Conservation (phyloP, 306 rosid species). For the Calophaca sinica region DNA sequence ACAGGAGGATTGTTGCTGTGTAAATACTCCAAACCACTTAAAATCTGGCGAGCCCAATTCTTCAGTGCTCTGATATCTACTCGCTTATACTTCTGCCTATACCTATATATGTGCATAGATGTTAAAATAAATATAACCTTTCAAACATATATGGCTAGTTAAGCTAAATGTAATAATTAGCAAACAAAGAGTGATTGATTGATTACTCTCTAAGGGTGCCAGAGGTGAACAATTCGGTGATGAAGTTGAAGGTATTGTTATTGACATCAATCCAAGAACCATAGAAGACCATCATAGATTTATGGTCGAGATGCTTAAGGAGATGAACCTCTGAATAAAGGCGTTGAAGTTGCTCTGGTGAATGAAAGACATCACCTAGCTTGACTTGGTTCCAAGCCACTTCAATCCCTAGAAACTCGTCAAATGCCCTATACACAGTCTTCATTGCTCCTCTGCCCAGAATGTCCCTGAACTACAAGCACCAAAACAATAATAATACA, state of each 20-base stretch:
- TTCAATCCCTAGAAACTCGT: conserved; percentile 76
- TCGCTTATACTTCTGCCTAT: conserved; percentile 63
- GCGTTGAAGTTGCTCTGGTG: conserved; percentile 76
- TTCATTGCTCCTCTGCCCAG: conserved; percentile 94
- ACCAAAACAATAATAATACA: conserved; percentile 18
- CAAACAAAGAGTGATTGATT: conserved; percentile 3
- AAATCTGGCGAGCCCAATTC: conserved; percentile 82
- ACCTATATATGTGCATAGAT: conserved; percentile 52
- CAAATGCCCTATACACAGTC: conserved; percentile 81
- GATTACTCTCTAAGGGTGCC: conserved; percentile 91
- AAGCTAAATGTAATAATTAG: neutral
- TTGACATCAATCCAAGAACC: conserved; percentile 75
- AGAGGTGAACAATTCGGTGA: conserved; percentile 93
- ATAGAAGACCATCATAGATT: conserved; percentile 75
- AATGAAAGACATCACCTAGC: conserved; percentile 72
- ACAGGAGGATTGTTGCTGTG: conserved; percentile 81
- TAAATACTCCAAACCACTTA: conserved; percentile 72
- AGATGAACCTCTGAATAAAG: conserved; percentile 93
- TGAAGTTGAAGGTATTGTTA: conserved; percentile 80
- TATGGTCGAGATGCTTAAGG: conserved; percentile 80
- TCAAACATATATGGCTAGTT: neutral
- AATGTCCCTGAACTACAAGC: conserved; percentile 68
- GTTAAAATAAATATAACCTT: neutral
- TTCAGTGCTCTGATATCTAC: conserved; percentile 70
- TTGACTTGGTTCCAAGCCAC: conserved; percentile 96